Evolutionary conservation across 257 asterid genomes (phyloP), one percentile per base, ranked within the genome.

Genomic region (Nicotiana benthamiana): DNA sequence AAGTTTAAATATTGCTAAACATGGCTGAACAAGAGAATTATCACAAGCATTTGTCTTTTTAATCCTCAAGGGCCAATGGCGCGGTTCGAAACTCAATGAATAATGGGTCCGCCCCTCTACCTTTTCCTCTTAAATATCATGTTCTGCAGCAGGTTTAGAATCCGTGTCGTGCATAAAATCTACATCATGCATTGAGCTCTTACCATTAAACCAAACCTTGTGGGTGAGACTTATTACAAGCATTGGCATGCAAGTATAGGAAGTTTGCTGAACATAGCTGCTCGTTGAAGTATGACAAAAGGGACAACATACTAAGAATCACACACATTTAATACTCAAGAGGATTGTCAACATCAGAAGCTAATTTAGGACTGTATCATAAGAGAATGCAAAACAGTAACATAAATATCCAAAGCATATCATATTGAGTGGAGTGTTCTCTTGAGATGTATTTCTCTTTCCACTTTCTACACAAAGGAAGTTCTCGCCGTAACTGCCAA

Each of bases 81-180:
- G 28, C 6, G 18, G 10, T 36, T 34, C 53, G 2, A 12, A 13
- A 51, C 56, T 51, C 6, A 12, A 16, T 51, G 56, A 51, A 51
- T 52, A 52, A 52, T 15, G 20, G n/a, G 57, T 1, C 7, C 57
- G 7, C 18, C 57, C n/a, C 20, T 15, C 20, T 52, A 52, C 6
- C 57, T 96, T 96, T 16, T 90, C 87, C 80, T 92, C 56, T 51
- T 51, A 13, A 15, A 13, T 52, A 52, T 5, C n/a, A 52, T 4
- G 6, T 17, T 52, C 15, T 15, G 18, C 18, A 17, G 57, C 6
- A 52, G 8, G 57, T 13, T 52, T 52, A 16, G 8, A 52, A 52
- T n/a, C 57, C 57, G 7, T 52, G 18, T 15, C 8, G 10, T 2
- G 2, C 57, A 4, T 4, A 15, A 11, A 51, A 51, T 1, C 56